Evolutionary conservation across 2,329 filamentous ascomycete species (phyloP), one percentile per base, ranked within the genome.

Genomic region (Aspergillus transmontanensis): DNA sequence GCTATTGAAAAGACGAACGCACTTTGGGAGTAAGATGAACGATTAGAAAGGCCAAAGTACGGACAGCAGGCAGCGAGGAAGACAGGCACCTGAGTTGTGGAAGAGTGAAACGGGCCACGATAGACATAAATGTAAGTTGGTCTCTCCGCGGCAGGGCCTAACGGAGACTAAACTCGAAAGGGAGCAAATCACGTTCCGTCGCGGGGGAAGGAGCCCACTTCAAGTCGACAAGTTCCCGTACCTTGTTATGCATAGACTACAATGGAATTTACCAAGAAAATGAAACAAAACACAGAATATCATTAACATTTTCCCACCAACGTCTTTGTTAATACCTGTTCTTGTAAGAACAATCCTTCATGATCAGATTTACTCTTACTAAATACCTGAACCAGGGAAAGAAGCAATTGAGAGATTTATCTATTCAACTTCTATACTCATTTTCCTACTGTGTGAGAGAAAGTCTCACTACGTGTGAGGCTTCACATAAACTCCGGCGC

Each of bases 161-260:
- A 74, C 66, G 67, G 73, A 74, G 72, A 72, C 74, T 74, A 71
- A 75, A 62, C 58, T 54, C 48, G 66, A 66, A 45, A 58, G 60
- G 64, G 57, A 64, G 54, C 57, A 28, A 60, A 59, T 58, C 59
- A 57, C n/a, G 50, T 57, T 56, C 26, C 26, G 21, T 59, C 43
- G 66, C 63, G 66, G 66, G 66, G 66, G 53, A 51, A 53, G 19
- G 39, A 41, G 3, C 21, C 45, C 45, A 48, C 45, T 48, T 48
- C 10, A 34, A 10, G 10, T 34, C 10, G 21, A 48, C n/a, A 46
- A 26, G 19, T 11, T 36, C 21, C 51, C 48, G 14, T 53, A 53
- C 50, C 19, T 14, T 12, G 7, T 32, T 39, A 26, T 55, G 32
- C 51, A 39, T 41, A n/a, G 39, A 41, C 6, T 41, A 41, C 39